Conservation (phyloP, 108 stramenopile genomes). For the Skeletonema menzelii region DNA sequence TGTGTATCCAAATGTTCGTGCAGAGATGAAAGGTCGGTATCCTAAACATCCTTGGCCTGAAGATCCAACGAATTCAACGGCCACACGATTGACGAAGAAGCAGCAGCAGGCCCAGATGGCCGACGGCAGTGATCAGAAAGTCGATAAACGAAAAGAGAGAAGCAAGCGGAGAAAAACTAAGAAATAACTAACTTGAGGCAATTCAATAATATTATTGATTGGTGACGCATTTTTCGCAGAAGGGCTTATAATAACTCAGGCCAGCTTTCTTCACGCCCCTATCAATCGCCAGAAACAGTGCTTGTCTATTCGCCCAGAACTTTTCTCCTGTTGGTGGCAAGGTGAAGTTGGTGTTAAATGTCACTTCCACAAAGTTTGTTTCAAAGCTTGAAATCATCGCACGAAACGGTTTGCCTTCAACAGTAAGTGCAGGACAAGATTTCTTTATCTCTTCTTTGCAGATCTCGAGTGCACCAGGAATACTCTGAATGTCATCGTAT, state of each 20-base stretch:
- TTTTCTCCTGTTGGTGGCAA: conserved; percentile 43
- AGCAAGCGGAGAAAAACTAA: conserved; percentile 8
- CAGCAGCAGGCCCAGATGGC: conserved; percentile 7
- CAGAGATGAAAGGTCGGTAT: conserved; percentile 65
- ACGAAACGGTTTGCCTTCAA: conserved; percentile 35
- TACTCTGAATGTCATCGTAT: conserved; percentile 10
- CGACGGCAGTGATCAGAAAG: background rate
- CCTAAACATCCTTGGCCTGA: conserved; percentile 77
- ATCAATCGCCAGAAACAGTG: conserved; percentile 48
- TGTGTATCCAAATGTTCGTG: conserved; percentile 53
- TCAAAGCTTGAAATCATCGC: conserved; percentile 45
- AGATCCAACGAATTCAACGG: conserved; percentile 51
- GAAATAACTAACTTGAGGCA: background rate
- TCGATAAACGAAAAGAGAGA: conserved; percentile 9
- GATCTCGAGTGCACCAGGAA: conserved; percentile 4
- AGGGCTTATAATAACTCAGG: conserved; percentile 22
- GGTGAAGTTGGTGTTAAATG: conserved; percentile 42
- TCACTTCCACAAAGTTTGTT: conserved; percentile 39
- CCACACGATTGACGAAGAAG: conserved; percentile 62
- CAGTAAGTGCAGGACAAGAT: conserved; percentile 23
- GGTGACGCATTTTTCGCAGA: background rate
- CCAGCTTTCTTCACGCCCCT: conserved; percentile 40
- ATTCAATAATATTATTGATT: too few species aligned
- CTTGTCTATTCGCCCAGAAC: conserved; percentile 50
- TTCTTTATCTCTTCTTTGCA: conserved; percentile 22